Percentiles rank a stretch among this genome's conserved stretches.
These are phyloP conservation scores for Panicum virgatum DNA, from an alignment of 202 grass and related monocot genomes.

Conservation along the genomic window DNA sequence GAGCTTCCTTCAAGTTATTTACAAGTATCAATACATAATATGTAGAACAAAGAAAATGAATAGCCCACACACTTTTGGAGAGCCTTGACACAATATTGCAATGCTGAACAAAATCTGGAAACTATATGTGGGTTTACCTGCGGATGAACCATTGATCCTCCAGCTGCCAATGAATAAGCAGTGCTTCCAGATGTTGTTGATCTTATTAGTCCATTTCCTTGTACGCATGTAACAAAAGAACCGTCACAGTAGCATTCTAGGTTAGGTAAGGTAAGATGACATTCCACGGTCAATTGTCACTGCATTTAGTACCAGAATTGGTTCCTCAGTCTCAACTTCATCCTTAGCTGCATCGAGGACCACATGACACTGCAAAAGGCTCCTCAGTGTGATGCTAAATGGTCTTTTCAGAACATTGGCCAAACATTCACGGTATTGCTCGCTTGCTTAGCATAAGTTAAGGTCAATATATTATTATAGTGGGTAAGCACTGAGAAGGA, in stretches of 20 bases:
- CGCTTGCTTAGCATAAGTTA: constrained; percentile 47
- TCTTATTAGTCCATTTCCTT: constrained; percentile 92
- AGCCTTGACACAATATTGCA: constrained; percentile 8
- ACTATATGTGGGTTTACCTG: constrained; percentile 49
- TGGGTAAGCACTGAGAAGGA: constrained; percentile 19
- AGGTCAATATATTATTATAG: constrained; percentile 6
- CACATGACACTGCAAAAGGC: constrained; percentile 80
- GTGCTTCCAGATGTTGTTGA: constrained; percentile 96
- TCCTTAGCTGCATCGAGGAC: constrained; percentile 84
- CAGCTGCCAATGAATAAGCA: constrained; percentile 93
- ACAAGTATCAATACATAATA: not conserved
- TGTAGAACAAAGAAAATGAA: not conserved
- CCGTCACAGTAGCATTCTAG: constrained; percentile 92
- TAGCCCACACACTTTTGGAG: not conserved
- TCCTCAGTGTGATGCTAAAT: constrained; percentile 90
- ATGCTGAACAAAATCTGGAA: constrained; percentile 18
- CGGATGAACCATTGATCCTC: constrained; percentile 99
- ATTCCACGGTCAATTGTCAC: constrained; percentile 94
- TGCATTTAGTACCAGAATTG: constrained; percentile 87
- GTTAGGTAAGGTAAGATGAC: constrained; percentile 95
- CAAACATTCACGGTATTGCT: constrained; percentile 72
- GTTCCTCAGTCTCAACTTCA: constrained; percentile 70
- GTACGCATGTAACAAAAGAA: constrained; percentile 88
- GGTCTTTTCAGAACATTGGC: constrained; percentile 74
- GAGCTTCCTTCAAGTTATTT: not conserved